These are phyloP conservation scores for Tagetes erecta DNA, from an alignment of 129 eudicot genomes.

Conservation along the genomic window DNA sequence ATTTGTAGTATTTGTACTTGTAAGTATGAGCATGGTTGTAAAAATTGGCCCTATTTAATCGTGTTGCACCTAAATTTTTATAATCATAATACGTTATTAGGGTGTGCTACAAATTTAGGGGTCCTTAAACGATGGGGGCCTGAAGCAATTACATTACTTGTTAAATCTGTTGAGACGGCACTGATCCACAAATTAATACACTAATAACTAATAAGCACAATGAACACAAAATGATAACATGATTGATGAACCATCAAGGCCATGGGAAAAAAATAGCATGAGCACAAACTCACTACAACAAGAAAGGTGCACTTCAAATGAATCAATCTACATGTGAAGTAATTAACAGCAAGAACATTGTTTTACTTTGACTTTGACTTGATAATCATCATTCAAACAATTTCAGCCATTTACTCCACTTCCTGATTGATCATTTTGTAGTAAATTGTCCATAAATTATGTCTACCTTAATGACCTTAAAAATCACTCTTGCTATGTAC, in stretches of 20 bases:
- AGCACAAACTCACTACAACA: constrained; percentile 75
- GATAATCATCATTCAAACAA: background rate
- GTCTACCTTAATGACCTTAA: background rate
- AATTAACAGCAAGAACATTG: background rate
- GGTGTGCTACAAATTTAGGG: too few species aligned
- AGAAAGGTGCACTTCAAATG: constrained; percentile 14
- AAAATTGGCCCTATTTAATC: too few species aligned
- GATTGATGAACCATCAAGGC: background rate
- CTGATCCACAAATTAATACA: constrained; percentile 13
- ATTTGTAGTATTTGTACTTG: too few species aligned
- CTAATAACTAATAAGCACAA: background rate
- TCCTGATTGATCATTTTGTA: background rate
- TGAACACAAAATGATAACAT: background rate
- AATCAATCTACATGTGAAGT: background rate
- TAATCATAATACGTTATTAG: too few species aligned
- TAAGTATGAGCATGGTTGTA: too few species aligned
- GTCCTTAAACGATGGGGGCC: too few species aligned
- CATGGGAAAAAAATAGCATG: constrained; percentile 51
- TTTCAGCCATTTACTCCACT: background rate
- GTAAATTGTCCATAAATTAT: background rate
- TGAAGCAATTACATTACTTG: too few species aligned
- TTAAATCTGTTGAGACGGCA: too few species aligned
- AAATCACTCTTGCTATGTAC: background rate
- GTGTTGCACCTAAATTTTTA: too few species aligned
- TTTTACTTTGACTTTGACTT: background rate